Base-by-base conservation (phyloP, 768 basidiomycete species). In the Kwoniella dejecticola region DNA sequence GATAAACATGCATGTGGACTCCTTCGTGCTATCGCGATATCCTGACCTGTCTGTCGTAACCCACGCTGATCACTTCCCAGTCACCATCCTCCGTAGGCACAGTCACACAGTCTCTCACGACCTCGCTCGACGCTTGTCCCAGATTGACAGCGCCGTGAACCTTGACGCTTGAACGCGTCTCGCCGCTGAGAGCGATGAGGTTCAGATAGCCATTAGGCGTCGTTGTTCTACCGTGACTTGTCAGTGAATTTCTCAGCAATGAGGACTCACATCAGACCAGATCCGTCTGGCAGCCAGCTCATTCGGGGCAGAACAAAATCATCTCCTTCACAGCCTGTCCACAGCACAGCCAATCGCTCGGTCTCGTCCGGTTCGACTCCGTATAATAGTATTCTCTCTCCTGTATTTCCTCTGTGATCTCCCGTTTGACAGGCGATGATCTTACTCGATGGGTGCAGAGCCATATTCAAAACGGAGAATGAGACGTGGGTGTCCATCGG, bases 391-490 rank as follows among this genome's bases (percentile, higher is more conserved):
- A 78, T 70, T 52, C 77, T 57, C 45, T 77, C 77, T 1, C 77
- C 77, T 0, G 70, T 55, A 5, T 59, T 64, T 3, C 74, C 75
- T n/a, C 72, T 57, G 60, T 75, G 73, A 66, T 78, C 77, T 0
- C 77, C 77, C 12, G 75, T 77, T 56, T 74, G 72, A 58, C 75
- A 78, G 17, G 77, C 77, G 6, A 78, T 53, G 21, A 78, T 55
- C 53, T 58, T 62, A 2, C 75, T 73, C 3, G 62, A 64, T 0
- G 77, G 77, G 49, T 78, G 74, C 4, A 77, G 26, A 0, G 70
- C 71, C 66, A 78, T 52, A 36, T 77, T 71, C 23, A 78, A 67
- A 2, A 78, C 69, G 12, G 75, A 59, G 46, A 78, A 78, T 29
- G 72, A 74, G 61, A 76, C 57, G 52, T 78, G 77, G 8, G 68